Base-by-base conservation (phyloP, 495 filamentous ascomycete species). In the Haplographium delicatum region DNA sequence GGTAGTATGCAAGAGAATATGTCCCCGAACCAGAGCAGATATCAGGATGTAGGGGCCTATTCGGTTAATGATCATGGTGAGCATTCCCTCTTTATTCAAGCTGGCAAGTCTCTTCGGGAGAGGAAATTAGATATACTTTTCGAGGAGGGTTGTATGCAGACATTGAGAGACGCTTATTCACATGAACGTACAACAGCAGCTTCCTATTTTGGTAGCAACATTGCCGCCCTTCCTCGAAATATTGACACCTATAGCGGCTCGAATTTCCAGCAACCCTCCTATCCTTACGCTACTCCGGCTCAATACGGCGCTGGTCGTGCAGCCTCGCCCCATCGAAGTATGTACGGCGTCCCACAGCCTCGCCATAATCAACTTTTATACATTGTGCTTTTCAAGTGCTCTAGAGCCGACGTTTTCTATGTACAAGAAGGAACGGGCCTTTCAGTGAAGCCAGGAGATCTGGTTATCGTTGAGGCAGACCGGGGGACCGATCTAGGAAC, bases 391-490 rank as follows among this genome's bases (percentile, higher is more conserved):
- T 98, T 98, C 75, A 98, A 98, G 62, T 95, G 89, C 62, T 83
- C 84, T 19, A 82, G 93, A 48, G 89, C 89, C 37, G 94, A 96
- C 59, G 88, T 97, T 16, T 98, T 96, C 65, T 96, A 95, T 64
- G 85, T 96, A 46, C 90, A 93, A 65, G 90, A 96, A 65, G 89
- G 89, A 37, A 96, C 90, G 10, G 94, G 94, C 2, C 74, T 98
- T 23, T 85, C 87, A 43, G 85, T 96, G 44, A 91, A 89, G 51
- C 78, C 78, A 24, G 94, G 94, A 26, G 93, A 98, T 63, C 70
- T 97, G 46, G 94, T 98, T 43, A 96, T 97, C 54, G 91, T 96
- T 25, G 93, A 98, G 68, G 93, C 93, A 11, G 93, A 98, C 63
- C 87, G 93, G 46, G 93, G 93, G 16, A 94, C 87, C 7, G 94